These are phyloP conservation scores for Psidium guajava DNA, from an alignment of 345 rosid genomes.

Conservation along the genomic window DNA sequence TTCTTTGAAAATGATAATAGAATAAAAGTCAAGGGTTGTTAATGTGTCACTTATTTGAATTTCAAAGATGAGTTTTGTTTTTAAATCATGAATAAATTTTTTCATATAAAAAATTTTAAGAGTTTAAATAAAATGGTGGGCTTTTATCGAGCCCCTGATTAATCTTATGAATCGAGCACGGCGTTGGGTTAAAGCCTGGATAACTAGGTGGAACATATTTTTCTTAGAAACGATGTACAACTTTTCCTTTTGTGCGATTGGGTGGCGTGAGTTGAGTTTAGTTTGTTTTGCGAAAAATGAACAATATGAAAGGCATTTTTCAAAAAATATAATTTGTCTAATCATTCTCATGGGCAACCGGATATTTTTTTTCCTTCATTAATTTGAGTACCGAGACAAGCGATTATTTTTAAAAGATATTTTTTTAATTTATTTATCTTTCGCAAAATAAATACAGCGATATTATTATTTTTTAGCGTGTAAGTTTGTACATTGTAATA, in stretches of 20 bases:
- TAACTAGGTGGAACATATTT: neutral
- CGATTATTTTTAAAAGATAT: too few species aligned
- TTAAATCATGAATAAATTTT: neutral
- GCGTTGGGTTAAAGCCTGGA: rapidly evolving
- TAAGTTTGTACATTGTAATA: neutral
- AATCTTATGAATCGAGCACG: neutral
- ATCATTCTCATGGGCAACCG: too few species aligned
- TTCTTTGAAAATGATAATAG: neutral
- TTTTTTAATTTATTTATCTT: too few species aligned
- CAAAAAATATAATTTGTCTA: neutral
- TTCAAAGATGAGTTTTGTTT: neutral
- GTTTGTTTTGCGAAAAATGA: rapidly evolving
- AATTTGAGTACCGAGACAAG: too few species aligned
- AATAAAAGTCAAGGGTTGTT: neutral
- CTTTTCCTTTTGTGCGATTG: too few species aligned
- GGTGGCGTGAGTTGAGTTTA: rapidly evolving
- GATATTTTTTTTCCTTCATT: too few species aligned
- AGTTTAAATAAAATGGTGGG: too few species aligned
- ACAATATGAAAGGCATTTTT: rapidly evolving
- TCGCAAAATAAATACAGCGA: too few species aligned
- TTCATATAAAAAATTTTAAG: neutral
- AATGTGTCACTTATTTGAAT: neutral
- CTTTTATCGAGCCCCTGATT: too few species aligned
- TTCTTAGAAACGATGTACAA: neutral
- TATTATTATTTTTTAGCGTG: neutral